Conservation (phyloP, 2,329 filamentous ascomycete genomes). For the Xylaria sp. region DNA sequence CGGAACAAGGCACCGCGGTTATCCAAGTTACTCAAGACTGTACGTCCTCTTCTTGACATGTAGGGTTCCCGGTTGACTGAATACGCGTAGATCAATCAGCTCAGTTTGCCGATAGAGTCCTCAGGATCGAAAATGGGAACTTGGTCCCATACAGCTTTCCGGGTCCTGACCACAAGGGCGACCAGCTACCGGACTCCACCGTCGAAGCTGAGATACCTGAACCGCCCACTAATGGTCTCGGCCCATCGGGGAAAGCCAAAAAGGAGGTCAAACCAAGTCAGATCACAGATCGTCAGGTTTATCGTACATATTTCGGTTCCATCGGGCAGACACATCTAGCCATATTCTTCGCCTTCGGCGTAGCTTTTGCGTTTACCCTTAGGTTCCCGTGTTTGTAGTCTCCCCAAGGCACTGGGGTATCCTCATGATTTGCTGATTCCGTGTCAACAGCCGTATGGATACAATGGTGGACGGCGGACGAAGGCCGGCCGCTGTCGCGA, state of each 20-base stretch:
- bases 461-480: slow-evolving; percentile 34
- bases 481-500: slow-evolving; percentile 19
- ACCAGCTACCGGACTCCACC: not conserved
- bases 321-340: slow-evolving; percentile 23
- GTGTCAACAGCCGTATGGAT: slow-evolving; percentile 33
- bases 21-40: slow-evolving; percentile 35
- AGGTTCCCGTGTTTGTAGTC: slow-evolving; percentile 28
- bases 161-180: not conserved
- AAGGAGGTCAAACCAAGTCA: not conserved
- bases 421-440: not conserved
- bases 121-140: slow-evolving; percentile 20
- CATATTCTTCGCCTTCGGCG: slow-evolving; percentile 26
- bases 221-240: not conserved
- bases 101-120: slow-evolving; percentile 18
- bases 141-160: slow-evolving; percentile 14
- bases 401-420: not conserved
- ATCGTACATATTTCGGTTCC: slow-evolving; percentile 28
- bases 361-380: slow-evolving; percentile 24
- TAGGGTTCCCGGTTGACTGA: not conserved
- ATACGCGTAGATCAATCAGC: slow-evolving; percentile 12
- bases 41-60: slow-evolving; percentile 3
- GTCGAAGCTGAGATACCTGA: not conserved
- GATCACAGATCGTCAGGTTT: slow-evolving; percentile 25
- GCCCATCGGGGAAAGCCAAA: not conserved
- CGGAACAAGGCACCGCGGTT: slow-evolving; percentile 20